Conservation (phyloP, 148 eudicot species). For the Polygonum maritimum region DNA sequence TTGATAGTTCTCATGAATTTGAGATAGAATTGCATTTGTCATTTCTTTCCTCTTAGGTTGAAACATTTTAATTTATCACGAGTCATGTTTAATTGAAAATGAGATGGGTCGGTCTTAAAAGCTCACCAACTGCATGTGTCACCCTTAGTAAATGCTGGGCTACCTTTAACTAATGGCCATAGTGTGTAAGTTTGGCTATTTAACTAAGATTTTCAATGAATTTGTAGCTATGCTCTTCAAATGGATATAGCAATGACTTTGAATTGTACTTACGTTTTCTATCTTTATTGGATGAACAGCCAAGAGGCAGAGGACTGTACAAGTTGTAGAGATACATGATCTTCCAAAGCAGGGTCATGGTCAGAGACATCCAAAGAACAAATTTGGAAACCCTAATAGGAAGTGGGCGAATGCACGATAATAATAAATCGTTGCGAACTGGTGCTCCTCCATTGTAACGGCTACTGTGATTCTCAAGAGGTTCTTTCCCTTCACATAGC, state of each 20-base stretch:
- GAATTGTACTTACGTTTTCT: neutral
- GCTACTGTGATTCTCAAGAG: neutral
- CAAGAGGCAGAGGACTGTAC: constrained; percentile 79
- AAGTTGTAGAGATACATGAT: constrained; percentile 84
- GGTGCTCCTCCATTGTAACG: neutral
- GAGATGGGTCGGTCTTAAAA: neutral
- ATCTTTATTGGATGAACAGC: constrained; percentile 34
- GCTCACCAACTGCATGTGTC: neutral
- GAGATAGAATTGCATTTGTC: neutral
- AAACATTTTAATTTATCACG: neutral
- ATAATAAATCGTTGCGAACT: constrained; percentile 17
- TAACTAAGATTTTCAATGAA: neutral
- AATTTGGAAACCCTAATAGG: constrained; percentile 50
- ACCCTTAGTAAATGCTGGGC: neutral
- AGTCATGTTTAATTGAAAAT: neutral
- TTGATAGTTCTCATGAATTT: neutral
- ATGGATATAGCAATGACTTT: neutral
- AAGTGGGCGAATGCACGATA: constrained; percentile 60
- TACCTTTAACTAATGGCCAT: neutral
- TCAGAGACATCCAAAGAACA: constrained; percentile 32
- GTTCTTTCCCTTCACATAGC: neutral
- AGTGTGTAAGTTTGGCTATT: neutral
- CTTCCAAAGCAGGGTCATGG: constrained; percentile 61
- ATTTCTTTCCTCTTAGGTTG: neutral
- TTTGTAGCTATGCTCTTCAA: neutral